A percentile compares a stretch with the other conserved stretches of the same genome.
phyloP scores from a whole-genome alignment of 2,329 filamentous ascomycete genomes.

The Trichoderma sp. region DNA sequence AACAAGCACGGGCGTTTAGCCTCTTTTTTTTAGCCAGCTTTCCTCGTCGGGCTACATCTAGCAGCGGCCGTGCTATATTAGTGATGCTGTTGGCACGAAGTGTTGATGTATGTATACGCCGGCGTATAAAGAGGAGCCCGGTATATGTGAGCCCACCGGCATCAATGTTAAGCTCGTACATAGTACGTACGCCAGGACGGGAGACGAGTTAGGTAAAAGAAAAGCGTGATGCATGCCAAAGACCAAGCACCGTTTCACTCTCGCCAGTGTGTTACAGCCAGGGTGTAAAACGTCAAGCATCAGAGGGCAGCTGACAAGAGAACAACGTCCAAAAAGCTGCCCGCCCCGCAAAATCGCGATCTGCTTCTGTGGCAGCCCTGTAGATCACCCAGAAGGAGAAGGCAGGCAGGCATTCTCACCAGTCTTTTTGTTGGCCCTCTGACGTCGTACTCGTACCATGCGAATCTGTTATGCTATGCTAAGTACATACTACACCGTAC shows the following conservation, averaged over 20 bases:
- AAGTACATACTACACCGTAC: background rate
- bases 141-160: background rate
- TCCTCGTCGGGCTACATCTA: background rate
- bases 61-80: background rate
- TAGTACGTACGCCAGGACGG: background rate
- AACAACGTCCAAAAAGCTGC: background rate
- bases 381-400: slow-evolving; percentile 14
- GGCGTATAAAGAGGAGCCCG: background rate
- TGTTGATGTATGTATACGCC: background rate
- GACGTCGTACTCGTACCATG: slow-evolving; percentile 16
- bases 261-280: background rate
- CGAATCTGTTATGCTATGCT: no score
- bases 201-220: background rate
- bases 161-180: background rate
- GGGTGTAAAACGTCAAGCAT: slow-evolving; percentile 3
- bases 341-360: slow-evolving; percentile 19
- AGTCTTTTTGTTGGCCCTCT: background rate
- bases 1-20: background rate
- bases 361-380: slow-evolving; percentile 18
- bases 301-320: slow-evolving; percentile 5
- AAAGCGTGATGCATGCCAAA: background rate
- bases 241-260: background rate
- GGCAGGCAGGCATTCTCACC: slow-evolving; percentile 4
- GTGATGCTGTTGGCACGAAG: background rate
- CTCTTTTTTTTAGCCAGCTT: background rate